Conservation (phyloP, 2,329 filamentous ascomycete genomes). For the Paecilomyces sp. region DNA sequence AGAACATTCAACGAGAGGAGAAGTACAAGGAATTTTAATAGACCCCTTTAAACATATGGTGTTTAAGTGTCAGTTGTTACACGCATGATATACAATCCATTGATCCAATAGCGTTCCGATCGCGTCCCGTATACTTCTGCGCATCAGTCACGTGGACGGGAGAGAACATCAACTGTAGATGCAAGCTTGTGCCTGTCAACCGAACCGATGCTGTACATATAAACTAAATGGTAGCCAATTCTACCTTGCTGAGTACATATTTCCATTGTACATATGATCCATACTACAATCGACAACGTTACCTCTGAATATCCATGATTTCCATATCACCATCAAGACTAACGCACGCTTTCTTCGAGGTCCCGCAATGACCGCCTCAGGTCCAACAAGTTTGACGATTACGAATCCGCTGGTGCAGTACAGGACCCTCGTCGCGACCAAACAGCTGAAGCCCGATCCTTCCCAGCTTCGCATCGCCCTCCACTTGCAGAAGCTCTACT, state of each 20-base stretch:
- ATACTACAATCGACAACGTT: not conserved
- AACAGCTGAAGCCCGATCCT: constrained; percentile 60
- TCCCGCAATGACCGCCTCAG: not conserved
- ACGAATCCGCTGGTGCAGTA: constrained; percentile 69
- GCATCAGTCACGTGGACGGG: not conserved
- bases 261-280: not conserved
- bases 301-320: not conserved
- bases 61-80: too few species aligned
- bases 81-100: too few species aligned
- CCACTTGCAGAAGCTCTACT: constrained; percentile 70
- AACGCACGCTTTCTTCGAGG: not conserved
- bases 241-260: not conserved
- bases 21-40: too few species aligned
- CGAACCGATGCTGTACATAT: not conserved
- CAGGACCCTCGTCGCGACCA: constrained; percentile 60
- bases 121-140: not conserved
- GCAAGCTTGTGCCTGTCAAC: not conserved
- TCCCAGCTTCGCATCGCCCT: constrained; percentile 52
- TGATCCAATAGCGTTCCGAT: not conserved
- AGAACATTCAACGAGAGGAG: too few species aligned
- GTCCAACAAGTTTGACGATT: not conserved
- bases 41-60: too few species aligned
- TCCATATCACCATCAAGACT: not conserved
- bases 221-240: not conserved
- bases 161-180: not conserved